Evolutionary conservation across 192 early-diverging fungal genomes (phyloP), one percentile per base, ranked within the genome.

Genomic region (Dissophora globulifera): DNA sequence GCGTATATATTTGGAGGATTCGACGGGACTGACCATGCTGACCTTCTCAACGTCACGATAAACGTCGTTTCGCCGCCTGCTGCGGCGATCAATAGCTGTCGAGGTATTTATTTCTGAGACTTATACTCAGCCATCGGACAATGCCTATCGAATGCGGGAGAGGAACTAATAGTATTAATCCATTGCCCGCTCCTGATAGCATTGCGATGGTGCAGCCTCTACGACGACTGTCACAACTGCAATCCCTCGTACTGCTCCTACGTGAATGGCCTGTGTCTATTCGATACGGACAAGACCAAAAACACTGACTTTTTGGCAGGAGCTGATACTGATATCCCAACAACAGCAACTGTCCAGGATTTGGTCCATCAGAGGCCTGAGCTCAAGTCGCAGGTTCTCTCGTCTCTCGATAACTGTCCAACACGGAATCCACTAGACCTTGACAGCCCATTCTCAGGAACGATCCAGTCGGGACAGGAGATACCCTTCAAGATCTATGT

Each of bases 1-100:
- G 64, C 64, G 2, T 76, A 67, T 33, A 54, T 76, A 20, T 76
- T 76, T 76, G 72, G 72, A n/a, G 72, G 72, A 16, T 67, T 67
- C 41, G 63, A 67, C 62, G 72, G 72, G 9, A 32, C 33, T 3
- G 50, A 76, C 12, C 72, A 46, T 47, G 57, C 63, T 0, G 72
- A 76, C 23, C 49, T 76, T 50, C 33, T 76, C 1, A 67, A 66
- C 25, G 32, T 62, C 4, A 61, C 72, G 0, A 20, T 76, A 27
- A 61, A 58, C 17, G 19, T 58, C n/a, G 6, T 47, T 7, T 1
- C 32, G 0, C 2, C 45, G 3, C 33, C 31, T 12, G 22, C 72
- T 13, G n/a, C 12, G 1, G 32, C 25, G 0, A 32, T 64, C 57
- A 76, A 76, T 25, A 61, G 27, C 27, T 76, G 72, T 50, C 72